Percentiles rank a stretch among this genome's conserved stretches.
Evolutionary conservation across 345 rosid species (phyloP).

Genomic region (Linum usitatissimum): DNA sequence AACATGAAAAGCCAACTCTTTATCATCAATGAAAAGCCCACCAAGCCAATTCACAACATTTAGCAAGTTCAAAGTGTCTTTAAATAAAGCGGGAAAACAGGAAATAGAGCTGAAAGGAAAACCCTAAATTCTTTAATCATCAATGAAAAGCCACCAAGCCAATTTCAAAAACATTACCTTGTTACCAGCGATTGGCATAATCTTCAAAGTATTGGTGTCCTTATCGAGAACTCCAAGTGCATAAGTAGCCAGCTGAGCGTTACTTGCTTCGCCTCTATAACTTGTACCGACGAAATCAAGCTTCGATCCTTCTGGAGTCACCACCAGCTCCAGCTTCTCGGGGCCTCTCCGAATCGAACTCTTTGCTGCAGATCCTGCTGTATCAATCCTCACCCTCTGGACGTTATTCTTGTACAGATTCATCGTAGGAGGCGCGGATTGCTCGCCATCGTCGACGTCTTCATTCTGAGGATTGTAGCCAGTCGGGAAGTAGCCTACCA

Average conservation of each 20-base stretch:
- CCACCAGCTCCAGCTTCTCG: slow-evolving; percentile 55
- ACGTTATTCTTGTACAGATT: slow-evolving; percentile 37
- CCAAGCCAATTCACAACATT: not conserved
- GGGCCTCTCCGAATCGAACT: slow-evolving; percentile 23
- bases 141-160: not conserved
- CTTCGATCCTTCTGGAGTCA: slow-evolving; percentile 45
- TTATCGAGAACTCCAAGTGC: slow-evolving; percentile 68
- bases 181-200: slow-evolving; percentile 64
- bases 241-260: slow-evolving; percentile 50
- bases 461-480: slow-evolving; percentile 40
- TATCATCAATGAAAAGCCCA: not conserved
- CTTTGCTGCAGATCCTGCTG: slow-evolving; percentile 9
- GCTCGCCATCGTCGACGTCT: not conserved
- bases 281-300: slow-evolving; percentile 68
- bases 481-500: slow-evolving; percentile 71
- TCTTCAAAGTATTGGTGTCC: slow-evolving; percentile 41
- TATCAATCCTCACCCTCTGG: slow-evolving; percentile 13
- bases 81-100: not conserved
- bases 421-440: slow-evolving; percentile 18
- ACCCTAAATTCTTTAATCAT: not conserved
- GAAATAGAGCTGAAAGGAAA: no score
- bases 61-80: not conserved
- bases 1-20: not conserved
- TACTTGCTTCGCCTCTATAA: slow-evolving; percentile 51
- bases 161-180: slow-evolving; percentile 34